A percentile compares a stretch with the other conserved stretches of the same genome.
Evolutionary conservation across 176 grass and related monocot genomes (phyloP).

Genomic region (Guadua angustifolia): DNA sequence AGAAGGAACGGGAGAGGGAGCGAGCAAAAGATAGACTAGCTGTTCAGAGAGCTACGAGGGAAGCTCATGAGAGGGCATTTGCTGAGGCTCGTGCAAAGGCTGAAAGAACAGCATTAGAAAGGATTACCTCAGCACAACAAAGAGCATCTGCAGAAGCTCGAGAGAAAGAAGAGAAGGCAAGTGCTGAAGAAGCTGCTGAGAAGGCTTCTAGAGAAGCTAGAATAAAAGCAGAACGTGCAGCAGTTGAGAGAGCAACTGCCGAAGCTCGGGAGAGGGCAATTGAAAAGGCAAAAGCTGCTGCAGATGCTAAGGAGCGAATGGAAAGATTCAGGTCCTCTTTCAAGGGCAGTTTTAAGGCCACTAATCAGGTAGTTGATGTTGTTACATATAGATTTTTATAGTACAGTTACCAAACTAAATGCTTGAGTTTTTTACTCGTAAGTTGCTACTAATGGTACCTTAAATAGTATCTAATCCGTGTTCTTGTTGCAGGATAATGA

Average conservation of each 20-base stretch:
- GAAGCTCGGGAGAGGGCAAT: slow-evolving; percentile 87
- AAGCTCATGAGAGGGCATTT: slow-evolving; percentile 77
- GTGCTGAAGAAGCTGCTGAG: slow-evolving; percentile 48
- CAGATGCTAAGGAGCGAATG: slow-evolving; percentile 68
- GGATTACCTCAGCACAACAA: slow-evolving; percentile 73
- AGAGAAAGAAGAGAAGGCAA: slow-evolving; percentile 73
- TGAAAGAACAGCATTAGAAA: slow-evolving; percentile 78
- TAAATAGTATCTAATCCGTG: slow-evolving; percentile 32
- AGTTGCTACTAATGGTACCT: background rate
- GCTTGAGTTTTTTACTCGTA: background rate
- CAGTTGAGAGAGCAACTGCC: slow-evolving; percentile 84
- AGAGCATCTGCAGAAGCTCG: slow-evolving; percentile 66
- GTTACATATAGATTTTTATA: slow-evolving; percentile 20
- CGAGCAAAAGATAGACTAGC: slow-evolving; percentile 89
- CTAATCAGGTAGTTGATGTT: slow-evolving; percentile 64
- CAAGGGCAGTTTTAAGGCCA: slow-evolving; percentile 63
- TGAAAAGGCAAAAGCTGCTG: slow-evolving; percentile 81
- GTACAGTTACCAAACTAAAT: slow-evolving; percentile 12
- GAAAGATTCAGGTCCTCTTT: slow-evolving; percentile 61
- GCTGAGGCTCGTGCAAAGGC: slow-evolving; percentile 67
- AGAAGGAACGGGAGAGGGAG: slow-evolving; percentile 77
- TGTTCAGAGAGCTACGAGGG: slow-evolving; percentile 82
- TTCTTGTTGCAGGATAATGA: slow-evolving; percentile 54
- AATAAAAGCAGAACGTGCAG: slow-evolving; percentile 84
- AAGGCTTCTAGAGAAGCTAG: slow-evolving; percentile 77